phyloP scores from a whole-genome alignment of 2,329 filamentous ascomycete genomes.

The Pseudogymnoascus sp. region DNA sequence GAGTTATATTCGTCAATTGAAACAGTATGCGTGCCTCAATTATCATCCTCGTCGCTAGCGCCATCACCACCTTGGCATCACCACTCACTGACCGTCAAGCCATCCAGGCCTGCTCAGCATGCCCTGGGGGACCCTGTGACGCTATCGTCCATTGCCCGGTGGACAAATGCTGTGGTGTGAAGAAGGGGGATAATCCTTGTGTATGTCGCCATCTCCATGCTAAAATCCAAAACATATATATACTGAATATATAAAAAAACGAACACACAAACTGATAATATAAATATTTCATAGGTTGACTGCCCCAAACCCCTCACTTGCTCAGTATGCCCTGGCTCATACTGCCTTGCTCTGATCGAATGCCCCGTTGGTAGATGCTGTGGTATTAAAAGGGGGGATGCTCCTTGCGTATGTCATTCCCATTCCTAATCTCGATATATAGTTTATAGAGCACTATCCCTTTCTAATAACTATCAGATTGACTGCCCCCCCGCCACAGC shows the following conservation, averaged over 20 bases:
- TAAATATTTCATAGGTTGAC: background rate
- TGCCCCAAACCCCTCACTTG: background rate
- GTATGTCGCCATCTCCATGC: background rate
- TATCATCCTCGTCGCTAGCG: background rate
- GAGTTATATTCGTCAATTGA: background rate
- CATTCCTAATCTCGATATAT: background rate
- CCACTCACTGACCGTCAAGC: background rate
- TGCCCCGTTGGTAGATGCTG: background rate
- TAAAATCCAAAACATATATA: background rate
- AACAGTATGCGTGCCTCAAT: background rate
- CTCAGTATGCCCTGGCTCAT: background rate
- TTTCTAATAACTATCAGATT: background rate
- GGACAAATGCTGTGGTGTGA: background rate
- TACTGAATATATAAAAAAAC: background rate
- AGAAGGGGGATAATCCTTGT: background rate
- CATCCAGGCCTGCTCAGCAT: background rate
- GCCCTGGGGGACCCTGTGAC: background rate
- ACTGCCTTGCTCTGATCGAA: background rate
- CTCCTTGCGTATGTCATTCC: background rate
- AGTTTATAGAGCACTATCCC: background rate
- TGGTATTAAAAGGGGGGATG: background rate
- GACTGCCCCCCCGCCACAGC: background rate
- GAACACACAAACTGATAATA: background rate
- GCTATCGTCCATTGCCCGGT: background rate
- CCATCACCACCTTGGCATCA: background rate